Base-by-base conservation (phyloP, 2,329 filamentous ascomycete species). In the Trichoderma brevicompactum region DNA sequence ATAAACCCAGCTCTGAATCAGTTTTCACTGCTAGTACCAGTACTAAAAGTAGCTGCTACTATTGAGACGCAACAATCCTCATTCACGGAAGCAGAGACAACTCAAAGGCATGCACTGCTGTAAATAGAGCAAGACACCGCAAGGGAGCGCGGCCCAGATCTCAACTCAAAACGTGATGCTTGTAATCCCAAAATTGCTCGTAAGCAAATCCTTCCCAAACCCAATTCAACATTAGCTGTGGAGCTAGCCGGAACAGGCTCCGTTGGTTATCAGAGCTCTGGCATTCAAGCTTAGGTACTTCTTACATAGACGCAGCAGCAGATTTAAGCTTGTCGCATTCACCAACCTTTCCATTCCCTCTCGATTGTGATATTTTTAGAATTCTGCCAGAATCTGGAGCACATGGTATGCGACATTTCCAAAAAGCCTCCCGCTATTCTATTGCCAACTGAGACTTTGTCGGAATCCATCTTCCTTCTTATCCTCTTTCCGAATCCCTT, bases 121-220 rank as follows among this genome's bases (percentile, higher is more conserved):
- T 50, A 62, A 63, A 49, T 66, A 55, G 50, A 63, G 49, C 64
- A 63, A 66, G 28, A 62, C 49, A 64, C 43, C 23, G 15, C 58
- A 54, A 28, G 34, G 54, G 10, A 23, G 32, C 23, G 23, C n/a
- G n/a, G n/a, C 56, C 23, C 36, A 48, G 41, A 52, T 61, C 54
- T 61, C 40, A 17, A 53, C 59, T n/a, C 19, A 13, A 32, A 61
- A 28, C 23, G 23, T 28, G 23, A 28, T 28, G 23, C 23, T 28
- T 28, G 23, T 28, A 28, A 28, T 28, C 23, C 23, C 23, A 28
- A 28, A 28, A 28, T 28, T 28, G 23, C 23, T 28, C 23, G 23
- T 28, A 2, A 28, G 23, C 23, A 28, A 28, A 28, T 28, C 23
- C 23, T 28, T 28, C 23, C 23, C 23, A 28, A 28, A 28, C 23